phyloP scores from a whole-genome alignment of 1,284 basidiomycete species.

The Prillingera fragicola region DNA sequence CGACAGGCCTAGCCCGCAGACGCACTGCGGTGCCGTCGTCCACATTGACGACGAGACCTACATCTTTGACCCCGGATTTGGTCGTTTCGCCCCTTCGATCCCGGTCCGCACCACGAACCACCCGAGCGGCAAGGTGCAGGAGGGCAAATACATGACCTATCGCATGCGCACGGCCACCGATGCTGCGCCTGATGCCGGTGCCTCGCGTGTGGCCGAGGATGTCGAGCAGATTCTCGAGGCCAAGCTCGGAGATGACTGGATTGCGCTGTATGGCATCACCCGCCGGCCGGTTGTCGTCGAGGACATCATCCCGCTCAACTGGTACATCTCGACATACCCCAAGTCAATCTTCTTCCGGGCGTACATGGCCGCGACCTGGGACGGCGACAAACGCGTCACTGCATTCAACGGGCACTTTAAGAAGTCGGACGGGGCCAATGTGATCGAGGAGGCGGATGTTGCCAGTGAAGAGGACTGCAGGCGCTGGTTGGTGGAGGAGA shows the following conservation, averaged over 20 bases:
- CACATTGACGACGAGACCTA: conserved; percentile 2
- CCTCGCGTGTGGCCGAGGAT: not conserved
- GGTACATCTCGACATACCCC: conserved; percentile 10
- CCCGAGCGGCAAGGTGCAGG: not conserved
- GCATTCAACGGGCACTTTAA: conserved; percentile 5
- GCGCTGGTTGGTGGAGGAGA: too few relatives aligned
- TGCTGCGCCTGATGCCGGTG: not conserved
- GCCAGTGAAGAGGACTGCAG: too few relatives aligned
- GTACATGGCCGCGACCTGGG: conserved; percentile 5
- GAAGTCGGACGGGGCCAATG: not conserved
- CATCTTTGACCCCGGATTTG: conserved; percentile 14
- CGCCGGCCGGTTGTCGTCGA: conserved; percentile 1
- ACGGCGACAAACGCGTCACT: conserved; percentile 7
- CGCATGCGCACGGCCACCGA: conserved; percentile 1
- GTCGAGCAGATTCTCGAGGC: conserved; percentile 2
- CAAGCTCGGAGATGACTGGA: conserved; percentile 5
- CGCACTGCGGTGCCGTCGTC: conserved; percentile 7
- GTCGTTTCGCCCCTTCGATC: conserved; percentile 3
- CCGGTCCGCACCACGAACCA: not conserved
- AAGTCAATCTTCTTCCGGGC: not conserved
- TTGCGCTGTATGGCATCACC: conserved; percentile 8
- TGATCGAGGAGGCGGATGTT: not conserved
- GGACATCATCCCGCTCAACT: conserved; percentile 13
- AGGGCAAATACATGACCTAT: conserved; percentile 1
- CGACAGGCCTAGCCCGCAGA: not conserved